Evolutionary conservation across 2,329 filamentous ascomycete genomes (phyloP).

Genomic region (Colletotrichum orchidophilum): DNA sequence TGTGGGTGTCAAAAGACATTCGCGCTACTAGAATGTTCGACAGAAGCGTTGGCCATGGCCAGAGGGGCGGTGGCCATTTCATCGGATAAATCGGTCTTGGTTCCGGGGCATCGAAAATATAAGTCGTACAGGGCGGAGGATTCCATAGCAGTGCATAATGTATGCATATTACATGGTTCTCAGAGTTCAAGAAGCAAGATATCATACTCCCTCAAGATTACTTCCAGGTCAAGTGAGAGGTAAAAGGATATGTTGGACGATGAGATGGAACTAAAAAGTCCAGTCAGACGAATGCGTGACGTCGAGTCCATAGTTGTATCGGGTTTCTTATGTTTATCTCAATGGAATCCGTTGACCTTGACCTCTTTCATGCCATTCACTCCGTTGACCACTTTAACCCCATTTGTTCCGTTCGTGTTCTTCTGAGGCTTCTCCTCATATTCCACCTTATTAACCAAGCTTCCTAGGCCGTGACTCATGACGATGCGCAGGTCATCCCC

Average conservation of each 20-base stretch:
- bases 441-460: slow-evolving; percentile 35
- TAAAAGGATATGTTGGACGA: neutral
- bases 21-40: neutral
- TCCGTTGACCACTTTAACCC: slow-evolving; percentile 6
- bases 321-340: neutral
- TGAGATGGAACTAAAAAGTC: neutral
- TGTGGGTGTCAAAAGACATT: neutral
- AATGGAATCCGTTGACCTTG: slow-evolving; percentile 14
- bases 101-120: neutral
- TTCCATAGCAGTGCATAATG: neutral
- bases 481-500: slow-evolving; percentile 33
- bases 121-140: neutral
- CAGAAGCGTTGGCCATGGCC: neutral
- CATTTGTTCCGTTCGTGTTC: neutral
- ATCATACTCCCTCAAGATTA: neutral
- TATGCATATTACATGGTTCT: neutral
- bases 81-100: neutral
- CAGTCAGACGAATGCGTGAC: accelerated
- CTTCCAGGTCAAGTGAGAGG: neutral
- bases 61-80: neutral
- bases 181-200: neutral
- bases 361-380: slow-evolving; percentile 12
- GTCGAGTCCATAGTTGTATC: neutral
- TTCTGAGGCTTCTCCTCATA: slow-evolving; percentile 8
- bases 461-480: slow-evolving; percentile 37